Percentiles rank a stretch among this genome's conserved stretches.
phyloP scores from a whole-genome alignment of 176 grass and related monocot genomes.

The Urochloa ruziziensis region DNA sequence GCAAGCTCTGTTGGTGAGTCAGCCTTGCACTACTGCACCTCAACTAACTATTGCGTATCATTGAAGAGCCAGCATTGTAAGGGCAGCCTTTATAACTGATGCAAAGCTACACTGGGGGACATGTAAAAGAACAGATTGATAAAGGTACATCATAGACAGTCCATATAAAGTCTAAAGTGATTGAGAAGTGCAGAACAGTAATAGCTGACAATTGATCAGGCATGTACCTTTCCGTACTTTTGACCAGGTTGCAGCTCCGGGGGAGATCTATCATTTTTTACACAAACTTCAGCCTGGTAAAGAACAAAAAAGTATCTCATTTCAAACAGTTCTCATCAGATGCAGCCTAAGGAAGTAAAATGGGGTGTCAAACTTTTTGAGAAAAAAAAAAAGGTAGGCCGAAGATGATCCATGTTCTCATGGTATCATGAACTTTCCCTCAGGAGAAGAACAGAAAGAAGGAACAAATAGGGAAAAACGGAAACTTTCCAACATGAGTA shows the following conservation, averaged over 20 bases:
- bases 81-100: neutral
- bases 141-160: neutral
- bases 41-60: neutral
- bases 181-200: neutral
- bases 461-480: neutral
- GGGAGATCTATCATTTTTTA: constrained; percentile 76
- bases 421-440: neutral
- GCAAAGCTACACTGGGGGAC: neutral
- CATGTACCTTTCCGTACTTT: constrained; percentile 85
- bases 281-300: constrained; percentile 84
- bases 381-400: neutral
- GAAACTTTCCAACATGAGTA: neutral
- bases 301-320: constrained; percentile 12
- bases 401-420: neutral
- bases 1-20: neutral
- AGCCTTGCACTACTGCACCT: neutral
- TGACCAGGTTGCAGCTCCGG: constrained; percentile 91
- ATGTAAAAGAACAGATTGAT: neutral
- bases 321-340: neutral
- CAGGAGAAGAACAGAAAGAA: neutral
- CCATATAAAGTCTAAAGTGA: neutral
- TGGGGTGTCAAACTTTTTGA: neutral
- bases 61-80: neutral
- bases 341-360: neutral
- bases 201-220: neutral